These are phyloP conservation scores for Fennellomyces sp. DNA, from an alignment of 371 early-diverging fungal genomes.

Conservation along the genomic window DNA sequence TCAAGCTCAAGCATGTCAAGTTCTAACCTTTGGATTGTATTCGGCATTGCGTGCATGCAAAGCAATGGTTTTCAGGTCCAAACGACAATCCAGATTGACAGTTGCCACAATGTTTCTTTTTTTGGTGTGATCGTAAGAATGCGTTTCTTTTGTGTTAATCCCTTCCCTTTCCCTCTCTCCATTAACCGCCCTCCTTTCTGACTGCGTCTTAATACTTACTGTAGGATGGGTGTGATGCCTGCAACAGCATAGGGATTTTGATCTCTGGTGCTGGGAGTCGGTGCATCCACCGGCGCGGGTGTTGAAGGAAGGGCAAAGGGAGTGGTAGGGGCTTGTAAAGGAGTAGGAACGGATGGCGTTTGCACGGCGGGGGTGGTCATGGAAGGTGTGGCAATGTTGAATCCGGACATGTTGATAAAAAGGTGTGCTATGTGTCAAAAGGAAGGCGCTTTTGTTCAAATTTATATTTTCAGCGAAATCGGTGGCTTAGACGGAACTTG, in stretches of 20 bases:
- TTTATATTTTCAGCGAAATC: background rate
- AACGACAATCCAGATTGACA: constrained; percentile 99
- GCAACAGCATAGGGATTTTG: constrained; percentile 60
- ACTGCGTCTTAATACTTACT: too few species aligned
- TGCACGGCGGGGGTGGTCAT: constrained; percentile 52
- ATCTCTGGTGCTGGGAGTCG: constrained; percentile 50
- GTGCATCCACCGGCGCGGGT: constrained; percentile 53
- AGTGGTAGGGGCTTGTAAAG: constrained; percentile 38
- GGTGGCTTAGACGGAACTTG: constrained; percentile 7
- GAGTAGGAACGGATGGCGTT: constrained; percentile 55
- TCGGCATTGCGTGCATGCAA: constrained; percentile 99
- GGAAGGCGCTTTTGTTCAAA: background rate
- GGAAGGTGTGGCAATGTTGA: constrained; percentile 53
- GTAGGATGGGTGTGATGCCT: constrained; percentile 83
- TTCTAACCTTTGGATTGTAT: constrained; percentile 99
- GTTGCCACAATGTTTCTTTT: constrained; percentile 99
- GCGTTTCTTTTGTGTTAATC: too few species aligned
- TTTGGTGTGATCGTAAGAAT: too few species aligned
- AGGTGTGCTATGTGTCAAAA: background rate
- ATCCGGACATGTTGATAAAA: constrained; percentile 41
- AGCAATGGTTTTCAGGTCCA: constrained; percentile 99
- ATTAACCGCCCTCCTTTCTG: too few species aligned
- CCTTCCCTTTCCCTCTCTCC: too few species aligned
- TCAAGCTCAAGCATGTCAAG: too few species aligned
- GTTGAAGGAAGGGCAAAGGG: constrained; percentile 53